Evolutionary conservation across 805 yeast genomes (phyloP).

Genomic region (Kazachstania taianensis): DNA sequence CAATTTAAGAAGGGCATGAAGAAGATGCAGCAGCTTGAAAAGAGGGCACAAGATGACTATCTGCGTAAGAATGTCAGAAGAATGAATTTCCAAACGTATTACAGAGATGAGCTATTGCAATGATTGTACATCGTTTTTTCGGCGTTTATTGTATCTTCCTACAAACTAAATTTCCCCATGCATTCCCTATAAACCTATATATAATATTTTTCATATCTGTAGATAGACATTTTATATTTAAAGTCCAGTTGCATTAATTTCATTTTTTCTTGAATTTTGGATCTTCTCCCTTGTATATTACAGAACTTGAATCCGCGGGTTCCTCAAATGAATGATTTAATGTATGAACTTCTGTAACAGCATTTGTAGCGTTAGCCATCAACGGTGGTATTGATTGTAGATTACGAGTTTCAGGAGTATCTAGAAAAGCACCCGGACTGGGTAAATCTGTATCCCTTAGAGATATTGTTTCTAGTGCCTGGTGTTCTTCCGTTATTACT

Average conservation of each 20-base stretch:
- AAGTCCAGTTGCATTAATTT: too few species aligned
- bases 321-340: slow-evolving; percentile 3
- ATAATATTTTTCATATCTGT: too few species aligned
- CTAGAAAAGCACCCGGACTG: slow-evolving; percentile 6
- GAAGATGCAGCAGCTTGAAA: slow-evolving; percentile 32
- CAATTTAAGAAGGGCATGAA: slow-evolving; percentile 43
- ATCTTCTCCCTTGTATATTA: slow-evolving; percentile 1
- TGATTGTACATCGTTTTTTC: slow-evolving; percentile 5
- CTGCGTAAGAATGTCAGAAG: slow-evolving; percentile 50
- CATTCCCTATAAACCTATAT: too few species aligned
- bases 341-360: slow-evolving; percentile 2
- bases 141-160: too few species aligned
- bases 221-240: too few species aligned
- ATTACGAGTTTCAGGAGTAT: slow-evolving; percentile 5
- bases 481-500: slow-evolving; percentile 5
- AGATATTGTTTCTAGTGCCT: slow-evolving; percentile 1
- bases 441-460: slow-evolving; percentile 6
- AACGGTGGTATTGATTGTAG: slow-evolving; percentile 4
- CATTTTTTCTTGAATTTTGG: neutral
- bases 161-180: too few species aligned
- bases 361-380: slow-evolving; percentile 1
- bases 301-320: slow-evolving; percentile 10
- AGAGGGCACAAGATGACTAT: slow-evolving; percentile 34
- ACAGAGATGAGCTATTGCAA: slow-evolving; percentile 58
- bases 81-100: slow-evolving; percentile 77